phyloP scores from a whole-genome alignment of 495 filamentous ascomycete genomes.

The Daldinia caldariorum region DNA sequence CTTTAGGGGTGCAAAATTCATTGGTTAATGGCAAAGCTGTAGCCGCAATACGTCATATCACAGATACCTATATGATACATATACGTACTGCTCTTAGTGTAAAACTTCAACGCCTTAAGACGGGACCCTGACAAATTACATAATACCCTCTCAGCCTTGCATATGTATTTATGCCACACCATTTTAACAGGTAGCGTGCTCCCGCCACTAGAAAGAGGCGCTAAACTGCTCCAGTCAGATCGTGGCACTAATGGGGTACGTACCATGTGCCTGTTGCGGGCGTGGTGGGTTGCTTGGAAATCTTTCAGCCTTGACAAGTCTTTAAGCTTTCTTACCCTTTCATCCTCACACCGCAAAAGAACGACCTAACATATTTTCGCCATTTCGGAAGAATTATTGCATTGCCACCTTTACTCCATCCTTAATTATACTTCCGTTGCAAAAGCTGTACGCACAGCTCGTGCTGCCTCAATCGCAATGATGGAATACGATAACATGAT shows the following conservation, averaged over 20 bases:
- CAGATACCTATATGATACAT: background rate
- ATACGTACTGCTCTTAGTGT: no score
- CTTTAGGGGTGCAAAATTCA: no score
- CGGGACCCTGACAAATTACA: background rate
- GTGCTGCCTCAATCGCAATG: conserved; percentile 19
- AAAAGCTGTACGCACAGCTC: conserved; percentile 21
- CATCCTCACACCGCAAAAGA: conserved; percentile 10
- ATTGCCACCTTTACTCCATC: background rate
- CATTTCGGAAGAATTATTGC: conserved; percentile 4
- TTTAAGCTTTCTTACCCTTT: conserved; percentile 46
- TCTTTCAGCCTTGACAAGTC: conserved; percentile 49
- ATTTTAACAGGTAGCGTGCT: background rate
- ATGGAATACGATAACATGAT: conserved; percentile 78
- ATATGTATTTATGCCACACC: background rate
- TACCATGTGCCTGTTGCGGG: background rate
- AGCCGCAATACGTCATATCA: conserved; percentile 6
- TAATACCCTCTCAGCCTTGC: background rate
- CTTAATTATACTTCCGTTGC: background rate
- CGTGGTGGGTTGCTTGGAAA: conserved; percentile 5
- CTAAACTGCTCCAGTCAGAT: background rate
- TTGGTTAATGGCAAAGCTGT: background rate
- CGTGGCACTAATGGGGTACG: background rate
- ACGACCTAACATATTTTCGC: background rate
- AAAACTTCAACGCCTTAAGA: background rate
- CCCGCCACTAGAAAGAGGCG: background rate